Evolutionary conservation across 352 stramenopile species (phyloP).

Genomic region (Globisporangium iwayamae): DNA sequence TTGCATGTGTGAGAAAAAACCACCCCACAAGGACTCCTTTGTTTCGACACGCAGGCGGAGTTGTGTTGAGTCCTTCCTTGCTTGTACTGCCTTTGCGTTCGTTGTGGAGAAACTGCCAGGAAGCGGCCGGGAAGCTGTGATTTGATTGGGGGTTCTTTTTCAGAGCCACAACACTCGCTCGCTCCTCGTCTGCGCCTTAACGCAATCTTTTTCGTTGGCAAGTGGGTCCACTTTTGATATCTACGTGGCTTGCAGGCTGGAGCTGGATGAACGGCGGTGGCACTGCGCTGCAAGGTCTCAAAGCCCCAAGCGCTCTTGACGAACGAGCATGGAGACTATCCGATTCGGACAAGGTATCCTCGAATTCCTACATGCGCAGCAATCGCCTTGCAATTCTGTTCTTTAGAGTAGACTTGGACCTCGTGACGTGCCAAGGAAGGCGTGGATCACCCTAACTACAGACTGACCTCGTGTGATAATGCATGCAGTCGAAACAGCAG

Average conservation of each 20-base stretch:
- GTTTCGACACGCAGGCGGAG: neutral
- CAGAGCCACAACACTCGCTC: neutral
- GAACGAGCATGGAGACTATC: too few relatives aligned
- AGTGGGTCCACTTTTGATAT: too few relatives aligned
- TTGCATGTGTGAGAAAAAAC: neutral
- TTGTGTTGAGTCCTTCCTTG: neutral
- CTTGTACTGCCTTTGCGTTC: neutral
- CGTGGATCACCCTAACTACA: too few relatives aligned
- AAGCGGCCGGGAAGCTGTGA: neutral
- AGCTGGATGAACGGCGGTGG: too few relatives aligned
- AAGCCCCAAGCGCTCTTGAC: too few relatives aligned
- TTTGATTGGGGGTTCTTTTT: conserved; percentile 20
- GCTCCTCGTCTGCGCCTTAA: conserved; percentile 7
- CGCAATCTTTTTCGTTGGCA: neutral
- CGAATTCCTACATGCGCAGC: neutral
- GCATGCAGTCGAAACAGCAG: neutral
- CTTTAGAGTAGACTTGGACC: neutral
- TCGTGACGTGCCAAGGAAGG: conserved; percentile 1
- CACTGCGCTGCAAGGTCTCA: too few relatives aligned
- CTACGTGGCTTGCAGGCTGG: too few relatives aligned
- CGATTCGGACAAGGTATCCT: neutral
- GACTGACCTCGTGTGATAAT: neutral
- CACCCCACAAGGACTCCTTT: neutral
- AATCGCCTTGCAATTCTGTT: neutral
- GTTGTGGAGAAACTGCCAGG: neutral